Conservation (phyloP, 1,139 yeast genomes). For the Sugiyamaella neomexicana region DNA sequence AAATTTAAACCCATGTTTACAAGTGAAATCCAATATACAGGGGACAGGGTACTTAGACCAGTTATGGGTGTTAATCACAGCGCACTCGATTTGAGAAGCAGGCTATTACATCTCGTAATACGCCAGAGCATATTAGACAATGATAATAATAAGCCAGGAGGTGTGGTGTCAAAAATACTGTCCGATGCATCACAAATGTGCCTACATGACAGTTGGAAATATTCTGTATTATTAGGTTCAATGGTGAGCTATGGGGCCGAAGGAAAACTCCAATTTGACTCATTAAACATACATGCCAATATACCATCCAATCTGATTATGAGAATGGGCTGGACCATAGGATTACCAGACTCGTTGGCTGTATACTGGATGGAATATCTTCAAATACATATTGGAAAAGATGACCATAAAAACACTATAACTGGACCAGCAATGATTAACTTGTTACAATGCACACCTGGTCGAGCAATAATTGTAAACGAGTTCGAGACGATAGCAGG, state of each 20-base stretch:
- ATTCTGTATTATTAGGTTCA: slow-evolving; percentile 10
- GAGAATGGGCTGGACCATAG: slow-evolving; percentile 9
- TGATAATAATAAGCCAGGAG: no score
- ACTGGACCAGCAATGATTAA: neutral
- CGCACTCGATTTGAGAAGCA: slow-evolving; percentile 4
- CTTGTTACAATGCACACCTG: slow-evolving; percentile 1
- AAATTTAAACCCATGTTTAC: slow-evolving; percentile 5
- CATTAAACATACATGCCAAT: neutral
- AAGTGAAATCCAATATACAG: slow-evolving; percentile 7
- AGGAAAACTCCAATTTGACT: neutral
- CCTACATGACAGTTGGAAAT: slow-evolving; percentile 11
- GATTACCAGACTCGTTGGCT: slow-evolving; percentile 6
- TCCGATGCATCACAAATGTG: neutral
- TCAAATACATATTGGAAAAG: neutral
- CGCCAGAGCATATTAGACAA: neutral
- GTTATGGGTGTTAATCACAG: neutral
- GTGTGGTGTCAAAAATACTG: neutral
- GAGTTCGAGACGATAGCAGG: slow-evolving; percentile 6
- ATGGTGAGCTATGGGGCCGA: neutral
- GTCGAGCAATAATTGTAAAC: neutral
- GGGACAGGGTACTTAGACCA: slow-evolving; percentile 2
- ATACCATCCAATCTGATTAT: slow-evolving; percentile 9
- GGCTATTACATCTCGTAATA: slow-evolving; percentile 10
- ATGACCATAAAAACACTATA: neutral
- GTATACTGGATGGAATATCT: neutral